A percentile compares a stretch with the other conserved stretches of the same genome.
phyloP scores from a whole-genome alignment of 108 stramenopile species.

The Cyclotella atomus region DNA sequence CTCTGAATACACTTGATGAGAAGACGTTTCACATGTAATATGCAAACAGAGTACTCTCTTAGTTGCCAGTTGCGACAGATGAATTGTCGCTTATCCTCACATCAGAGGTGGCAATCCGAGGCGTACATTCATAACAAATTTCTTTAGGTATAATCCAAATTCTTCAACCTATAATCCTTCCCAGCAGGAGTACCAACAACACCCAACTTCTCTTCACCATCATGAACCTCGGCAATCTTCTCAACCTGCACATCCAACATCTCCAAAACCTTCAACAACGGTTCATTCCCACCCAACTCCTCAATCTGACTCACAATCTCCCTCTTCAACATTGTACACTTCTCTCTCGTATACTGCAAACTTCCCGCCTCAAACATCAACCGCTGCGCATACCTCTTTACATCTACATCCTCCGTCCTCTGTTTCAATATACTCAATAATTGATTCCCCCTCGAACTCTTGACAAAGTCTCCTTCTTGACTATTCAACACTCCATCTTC shows the following conservation, averaged over 20 bases:
- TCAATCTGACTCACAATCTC: conserved; percentile 66
- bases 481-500: conserved; percentile 14
- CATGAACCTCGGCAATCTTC: conserved; percentile 42
- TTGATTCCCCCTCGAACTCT: conserved; percentile 57
- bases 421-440: conserved; percentile 92
- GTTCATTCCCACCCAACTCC: conserved; percentile 76
- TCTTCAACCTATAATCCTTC: conserved; percentile 4
- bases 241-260: conserved; percentile 79
- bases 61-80: too few species aligned
- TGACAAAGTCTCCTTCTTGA: conserved; percentile 1
- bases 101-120: too few species aligned
- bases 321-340: conserved; percentile 64
- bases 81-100: too few species aligned
- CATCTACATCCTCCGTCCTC: conserved; percentile 88
- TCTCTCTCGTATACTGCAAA: conserved; percentile 71
- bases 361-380: conserved; percentile 79
- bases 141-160: conserved; percentile 40
- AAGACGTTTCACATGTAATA: too few species aligned
- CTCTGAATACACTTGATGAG: too few species aligned
- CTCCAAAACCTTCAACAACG: conserved; percentile 66
- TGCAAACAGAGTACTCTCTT: too few species aligned
- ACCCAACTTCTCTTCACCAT: not conserved
- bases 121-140: too few species aligned
- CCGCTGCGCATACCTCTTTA: conserved; percentile 87
- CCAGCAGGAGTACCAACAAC: not conserved